Conservation (phyloP, 2,329 filamentous ascomycete species). For the Alternaria arborescens region DNA sequence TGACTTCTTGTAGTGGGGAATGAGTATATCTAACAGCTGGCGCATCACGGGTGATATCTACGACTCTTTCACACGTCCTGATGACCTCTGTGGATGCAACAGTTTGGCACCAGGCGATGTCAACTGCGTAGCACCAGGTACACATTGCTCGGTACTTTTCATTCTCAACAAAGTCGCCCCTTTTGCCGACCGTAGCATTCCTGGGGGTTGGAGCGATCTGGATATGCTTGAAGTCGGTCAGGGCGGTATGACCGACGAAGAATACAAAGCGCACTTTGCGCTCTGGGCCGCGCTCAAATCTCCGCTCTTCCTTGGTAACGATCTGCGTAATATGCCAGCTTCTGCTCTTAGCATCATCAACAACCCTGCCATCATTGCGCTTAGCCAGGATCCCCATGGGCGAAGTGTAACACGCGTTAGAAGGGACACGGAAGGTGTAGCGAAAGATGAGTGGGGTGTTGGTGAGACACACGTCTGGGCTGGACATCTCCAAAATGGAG, state of each 20-base stretch:
- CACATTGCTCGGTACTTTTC: slow-evolving; percentile 40
- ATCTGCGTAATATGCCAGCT: slow-evolving; percentile 50
- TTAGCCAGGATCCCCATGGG: slow-evolving; percentile 37
- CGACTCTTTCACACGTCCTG: slow-evolving; percentile 40
- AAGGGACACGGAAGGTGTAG: slow-evolving; percentile 25
- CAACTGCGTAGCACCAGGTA: slow-evolving; percentile 38
- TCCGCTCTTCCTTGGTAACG: slow-evolving; percentile 56
- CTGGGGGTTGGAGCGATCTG: slow-evolving; percentile 42
- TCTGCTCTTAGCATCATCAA: slow-evolving; percentile 53
- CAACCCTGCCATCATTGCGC: slow-evolving; percentile 44
- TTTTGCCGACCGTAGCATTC: slow-evolving; percentile 38
- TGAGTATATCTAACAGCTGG: slow-evolving; percentile 48
- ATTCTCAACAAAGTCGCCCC: slow-evolving; percentile 43
- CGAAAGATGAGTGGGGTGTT: slow-evolving; percentile 34
- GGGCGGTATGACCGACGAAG: slow-evolving; percentile 39
- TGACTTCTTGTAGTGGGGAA: slow-evolving; percentile 40
- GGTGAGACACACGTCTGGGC: slow-evolving; percentile 39
- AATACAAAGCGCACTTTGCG: slow-evolving; percentile 53
- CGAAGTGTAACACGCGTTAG: slow-evolving; percentile 33
- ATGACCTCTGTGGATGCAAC: slow-evolving; percentile 39
- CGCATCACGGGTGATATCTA: slow-evolving; percentile 44
- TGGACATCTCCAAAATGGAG: slow-evolving; percentile 32
- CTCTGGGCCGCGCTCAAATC: slow-evolving; percentile 54
- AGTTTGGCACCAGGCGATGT: slow-evolving; percentile 34
- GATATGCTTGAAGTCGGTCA: slow-evolving; percentile 45